A percentile compares a stretch with the other conserved stretches of the same genome.
Conservation (phyloP, 129 eudicot genomes). For the Kitagawia praeruptora region DNA sequence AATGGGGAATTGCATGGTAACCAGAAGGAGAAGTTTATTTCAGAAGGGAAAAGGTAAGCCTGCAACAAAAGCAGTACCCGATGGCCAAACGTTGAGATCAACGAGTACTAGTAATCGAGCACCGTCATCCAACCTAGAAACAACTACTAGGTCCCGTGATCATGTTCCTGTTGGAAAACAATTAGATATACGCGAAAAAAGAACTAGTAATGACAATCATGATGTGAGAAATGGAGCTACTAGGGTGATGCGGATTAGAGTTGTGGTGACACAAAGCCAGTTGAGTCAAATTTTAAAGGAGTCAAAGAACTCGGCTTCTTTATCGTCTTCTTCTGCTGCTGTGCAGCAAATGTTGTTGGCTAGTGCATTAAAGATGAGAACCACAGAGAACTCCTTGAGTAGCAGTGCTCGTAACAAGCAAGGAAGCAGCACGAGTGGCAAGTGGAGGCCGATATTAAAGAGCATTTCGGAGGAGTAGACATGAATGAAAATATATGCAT, state of each 20-base stretch:
- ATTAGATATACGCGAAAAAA: neutral
- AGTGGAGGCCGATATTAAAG: constrained; percentile 6
- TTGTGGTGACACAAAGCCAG: constrained; percentile 9
- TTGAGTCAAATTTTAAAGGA: constrained; percentile 5
- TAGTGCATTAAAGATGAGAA: neutral
- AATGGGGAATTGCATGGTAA: constrained; percentile 7
- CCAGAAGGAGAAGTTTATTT: neutral
- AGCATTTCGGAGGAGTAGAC: constrained; percentile 2
- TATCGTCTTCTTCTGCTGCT: neutral
- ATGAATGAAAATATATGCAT: neutral
- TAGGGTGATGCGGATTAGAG: constrained; percentile 6
- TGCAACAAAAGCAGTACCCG: neutral
- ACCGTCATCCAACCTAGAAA: neutral
- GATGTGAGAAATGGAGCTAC: neutral
- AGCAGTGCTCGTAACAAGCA: neutral
- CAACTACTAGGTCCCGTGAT: neutral
- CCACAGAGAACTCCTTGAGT: neutral
- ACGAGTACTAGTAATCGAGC: neutral
- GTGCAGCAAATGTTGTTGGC: constrained; percentile 1
- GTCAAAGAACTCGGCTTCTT: neutral
- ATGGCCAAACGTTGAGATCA: neutral
- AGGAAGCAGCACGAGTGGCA: constrained; percentile 3
- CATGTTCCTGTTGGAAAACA: neutral
- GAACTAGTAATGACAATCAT: neutral
- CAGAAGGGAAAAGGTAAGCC: neutral